A percentile compares a stretch with the other conserved stretches of the same genome.
These are phyloP conservation scores for Colletotrichum sp. DNA, from an alignment of 2,329 filamentous ascomycete species.

Conservation along the genomic window DNA sequence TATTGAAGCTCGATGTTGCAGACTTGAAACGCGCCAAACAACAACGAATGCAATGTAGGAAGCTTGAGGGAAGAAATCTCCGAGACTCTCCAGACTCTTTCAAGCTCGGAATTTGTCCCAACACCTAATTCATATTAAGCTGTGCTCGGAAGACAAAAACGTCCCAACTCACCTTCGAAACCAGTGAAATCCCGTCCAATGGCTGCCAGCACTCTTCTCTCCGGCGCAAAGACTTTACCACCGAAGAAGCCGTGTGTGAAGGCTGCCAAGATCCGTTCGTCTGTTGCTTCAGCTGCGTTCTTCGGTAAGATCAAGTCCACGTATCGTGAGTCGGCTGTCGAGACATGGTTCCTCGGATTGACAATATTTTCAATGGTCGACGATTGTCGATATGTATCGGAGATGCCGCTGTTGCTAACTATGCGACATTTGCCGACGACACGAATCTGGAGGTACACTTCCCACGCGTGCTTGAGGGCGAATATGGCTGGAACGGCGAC, in stretches of 20 bases:
- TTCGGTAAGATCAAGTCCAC: constrained; percentile 25
- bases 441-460: not conserved
- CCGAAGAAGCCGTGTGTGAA: constrained; percentile 34
- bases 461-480: not conserved
- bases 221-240: constrained; percentile 30
- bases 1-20: constrained; percentile 15
- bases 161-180: not conserved
- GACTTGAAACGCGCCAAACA: constrained; percentile 32
- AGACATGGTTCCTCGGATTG: constrained; percentile 25
- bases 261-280: constrained; percentile 29
- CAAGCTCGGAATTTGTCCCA: not conserved
- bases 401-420: constrained; percentile 12
- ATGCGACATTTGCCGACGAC: constrained; percentile 6
- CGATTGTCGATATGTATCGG: constrained; percentile 28
- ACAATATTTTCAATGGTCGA: constrained; percentile 26
- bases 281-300: constrained; percentile 17
- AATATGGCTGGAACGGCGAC: not conserved
- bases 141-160: not conserved
- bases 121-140: not conserved
- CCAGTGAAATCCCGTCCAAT: not conserved
- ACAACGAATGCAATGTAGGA: constrained; percentile 21
- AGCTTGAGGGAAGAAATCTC: not conserved
- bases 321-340: constrained; percentile 25
- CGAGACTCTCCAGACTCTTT: not conserved
- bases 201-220: constrained; percentile 22